Conservation (phyloP, 345 rosid species). For the Eucalyptus dawsonii region DNA sequence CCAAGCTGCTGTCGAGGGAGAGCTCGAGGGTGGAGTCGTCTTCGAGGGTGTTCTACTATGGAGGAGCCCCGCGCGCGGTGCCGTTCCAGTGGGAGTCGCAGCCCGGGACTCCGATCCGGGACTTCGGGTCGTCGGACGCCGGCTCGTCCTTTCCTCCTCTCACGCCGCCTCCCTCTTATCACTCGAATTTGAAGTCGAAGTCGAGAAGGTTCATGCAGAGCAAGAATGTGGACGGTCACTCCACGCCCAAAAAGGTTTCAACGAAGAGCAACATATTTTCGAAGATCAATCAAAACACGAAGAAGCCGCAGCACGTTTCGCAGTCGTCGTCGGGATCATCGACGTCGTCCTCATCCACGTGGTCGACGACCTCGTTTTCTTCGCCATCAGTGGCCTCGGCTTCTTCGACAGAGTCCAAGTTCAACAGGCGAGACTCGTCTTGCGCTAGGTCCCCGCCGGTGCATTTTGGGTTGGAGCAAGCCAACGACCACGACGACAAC, state of each 20-base stretch:
- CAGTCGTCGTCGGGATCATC: neutral
- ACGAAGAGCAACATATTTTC: neutral
- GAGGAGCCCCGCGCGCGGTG: constrained; percentile 39
- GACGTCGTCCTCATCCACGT: neutral
- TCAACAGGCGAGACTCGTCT: neutral
- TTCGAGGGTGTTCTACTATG: constrained; percentile 60
- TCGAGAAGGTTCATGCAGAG: neutral
- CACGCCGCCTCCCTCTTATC: constrained; percentile 7
- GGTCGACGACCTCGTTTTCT: neutral
- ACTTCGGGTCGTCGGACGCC: constrained; percentile 21
- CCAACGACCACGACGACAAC: neutral
- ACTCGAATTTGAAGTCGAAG: neutral
- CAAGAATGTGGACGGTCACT: neutral
- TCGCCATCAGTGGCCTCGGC: neutral
- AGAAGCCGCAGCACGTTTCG: neutral
- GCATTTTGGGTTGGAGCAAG: neutral
- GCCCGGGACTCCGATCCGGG: constrained; percentile 86
- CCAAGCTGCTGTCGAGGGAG: constrained; percentile 53
- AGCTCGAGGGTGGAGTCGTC: constrained; percentile 46
- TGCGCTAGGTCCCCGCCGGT: neutral
- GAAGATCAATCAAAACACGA: neutral
- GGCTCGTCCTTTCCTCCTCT: constrained; percentile 31
- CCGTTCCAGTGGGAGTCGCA: constrained; percentile 82
- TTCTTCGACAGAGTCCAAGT: neutral
- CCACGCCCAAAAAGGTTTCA: neutral